These are phyloP conservation scores for Xerocomellus amylosporus DNA, from an alignment of 768 basidiomycete genomes.

Conservation along the genomic window DNA sequence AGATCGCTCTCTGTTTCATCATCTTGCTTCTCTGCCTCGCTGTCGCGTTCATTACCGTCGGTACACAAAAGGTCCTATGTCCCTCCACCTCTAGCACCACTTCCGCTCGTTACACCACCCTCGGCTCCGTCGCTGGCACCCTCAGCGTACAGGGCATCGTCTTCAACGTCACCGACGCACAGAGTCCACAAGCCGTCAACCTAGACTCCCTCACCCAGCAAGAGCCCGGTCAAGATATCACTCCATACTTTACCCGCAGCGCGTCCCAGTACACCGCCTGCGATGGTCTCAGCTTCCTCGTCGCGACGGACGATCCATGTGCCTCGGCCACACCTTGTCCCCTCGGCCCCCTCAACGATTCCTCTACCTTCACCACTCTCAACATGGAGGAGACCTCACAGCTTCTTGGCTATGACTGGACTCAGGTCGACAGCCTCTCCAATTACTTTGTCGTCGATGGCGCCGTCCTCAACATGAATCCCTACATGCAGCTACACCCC, in stretches of 20 bases:
- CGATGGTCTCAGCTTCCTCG: slow-evolving; percentile 55
- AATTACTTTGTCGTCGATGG: slow-evolving; percentile 92
- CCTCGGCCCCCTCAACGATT: slow-evolving; percentile 55
- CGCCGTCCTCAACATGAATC: slow-evolving; percentile 86
- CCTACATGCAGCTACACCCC: slow-evolving; percentile 78
- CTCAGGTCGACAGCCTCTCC: slow-evolving; percentile 67
- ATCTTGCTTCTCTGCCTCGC: slow-evolving; percentile 71
- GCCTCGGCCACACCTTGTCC: slow-evolving; percentile 57
- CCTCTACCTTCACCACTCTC: slow-evolving; percentile 58
- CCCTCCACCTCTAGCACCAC: slow-evolving; percentile 51
- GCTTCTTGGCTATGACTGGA: slow-evolving; percentile 88
- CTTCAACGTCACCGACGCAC: slow-evolving; percentile 65
- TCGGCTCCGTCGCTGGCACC: slow-evolving; percentile 58
- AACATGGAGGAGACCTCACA: slow-evolving; percentile 62
- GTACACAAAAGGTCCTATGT: slow-evolving; percentile 90
- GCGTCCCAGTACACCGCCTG: slow-evolving; percentile 67
- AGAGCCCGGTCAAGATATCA: slow-evolving; percentile 82
- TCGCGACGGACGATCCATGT: slow-evolving; percentile 78
- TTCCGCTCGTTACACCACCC: slow-evolving; percentile 44
- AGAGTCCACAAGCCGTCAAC: slow-evolving; percentile 48
- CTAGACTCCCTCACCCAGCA: slow-evolving; percentile 54
- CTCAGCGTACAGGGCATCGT: slow-evolving; percentile 76
- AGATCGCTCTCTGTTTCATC: slow-evolving; percentile 89
- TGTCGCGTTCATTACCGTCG: slow-evolving; percentile 92
- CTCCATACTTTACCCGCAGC: slow-evolving; percentile 75